phyloP scores from a whole-genome alignment of 208 protist species.

The Leishmania braziliensis region DNA sequence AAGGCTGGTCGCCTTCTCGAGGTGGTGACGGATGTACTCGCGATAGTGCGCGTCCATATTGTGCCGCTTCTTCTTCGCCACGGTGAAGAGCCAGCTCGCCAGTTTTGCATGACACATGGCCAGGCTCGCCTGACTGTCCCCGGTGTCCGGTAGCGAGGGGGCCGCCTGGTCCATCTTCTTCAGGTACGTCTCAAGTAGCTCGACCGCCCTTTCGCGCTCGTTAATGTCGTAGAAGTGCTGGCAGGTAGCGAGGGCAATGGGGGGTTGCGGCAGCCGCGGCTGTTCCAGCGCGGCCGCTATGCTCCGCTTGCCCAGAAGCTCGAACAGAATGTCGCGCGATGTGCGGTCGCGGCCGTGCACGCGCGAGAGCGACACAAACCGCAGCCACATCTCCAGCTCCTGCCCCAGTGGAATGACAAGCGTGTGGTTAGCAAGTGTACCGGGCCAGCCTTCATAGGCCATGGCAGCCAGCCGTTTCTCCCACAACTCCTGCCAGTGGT shows the following conservation, averaged over 20 bases:
- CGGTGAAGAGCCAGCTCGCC: constrained; percentile 75
- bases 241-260: constrained; percentile 79
- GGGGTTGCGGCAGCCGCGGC: constrained; percentile 57
- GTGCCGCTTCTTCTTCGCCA: constrained; percentile 28
- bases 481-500: constrained; percentile 89
- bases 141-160: constrained; percentile 2
- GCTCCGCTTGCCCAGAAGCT: constrained; percentile 80
- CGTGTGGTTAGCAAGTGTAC: constrained; percentile 95
- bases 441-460: constrained; percentile 97
- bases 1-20: constrained; percentile 76
- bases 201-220: constrained; percentile 64
- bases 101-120: constrained; percentile 87
- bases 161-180: constrained; percentile 43
- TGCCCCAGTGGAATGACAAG: constrained; percentile 93
- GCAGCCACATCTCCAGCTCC: constrained; percentile 97
- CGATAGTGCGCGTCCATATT: constrained; percentile 25
- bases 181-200: constrained; percentile 74
- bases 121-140: constrained; percentile 43
- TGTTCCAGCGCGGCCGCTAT: constrained; percentile 65
- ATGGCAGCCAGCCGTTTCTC: constrained; percentile 82
- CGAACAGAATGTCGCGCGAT: constrained; percentile 88
- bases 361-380: constrained; percentile 96
- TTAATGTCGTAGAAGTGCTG: constrained; percentile 90
- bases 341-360: constrained; percentile 85
- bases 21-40: constrained; percentile 62